Evolutionary conservation across 1,284 basidiomycete genomes (phyloP).

Genomic region (Marasmius tenuissimus): DNA sequence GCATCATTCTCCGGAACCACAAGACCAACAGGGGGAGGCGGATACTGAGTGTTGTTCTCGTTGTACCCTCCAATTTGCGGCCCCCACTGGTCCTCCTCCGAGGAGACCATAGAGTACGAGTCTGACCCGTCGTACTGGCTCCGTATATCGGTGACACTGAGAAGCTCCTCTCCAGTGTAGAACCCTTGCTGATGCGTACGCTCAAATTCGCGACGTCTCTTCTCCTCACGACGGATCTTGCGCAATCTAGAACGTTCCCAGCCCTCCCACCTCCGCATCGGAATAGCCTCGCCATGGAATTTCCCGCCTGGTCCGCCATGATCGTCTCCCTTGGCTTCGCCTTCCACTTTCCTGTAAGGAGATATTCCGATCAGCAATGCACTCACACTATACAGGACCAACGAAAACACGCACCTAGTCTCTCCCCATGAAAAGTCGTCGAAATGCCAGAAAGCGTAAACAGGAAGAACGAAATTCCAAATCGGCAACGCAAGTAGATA

Average conservation of each 20-base stretch:
- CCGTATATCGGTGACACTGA: slow-evolving; percentile 53
- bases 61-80: slow-evolving; percentile 86
- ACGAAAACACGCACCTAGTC: slow-evolving; percentile 66
- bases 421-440: slow-evolving; percentile 99
- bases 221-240: slow-evolving; percentile 89
- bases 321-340: slow-evolving; percentile 76
- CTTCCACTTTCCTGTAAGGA: slow-evolving; percentile 83
- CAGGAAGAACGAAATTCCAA: slow-evolving; percentile 93
- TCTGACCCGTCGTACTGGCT: slow-evolving; percentile 75
- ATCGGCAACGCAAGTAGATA: slow-evolving; percentile 91
- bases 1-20: slow-evolving; percentile 41
- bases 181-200: slow-evolving; percentile 70
- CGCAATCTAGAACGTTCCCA: slow-evolving; percentile 98
- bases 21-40: slow-evolving; percentile 81
- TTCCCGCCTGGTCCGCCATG: slow-evolving; percentile 72
- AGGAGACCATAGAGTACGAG: slow-evolving; percentile 76
- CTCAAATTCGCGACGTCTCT: slow-evolving; percentile 79
- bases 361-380: slow-evolving; percentile 7
- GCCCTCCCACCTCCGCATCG: slow-evolving; percentile 96
- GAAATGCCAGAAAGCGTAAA: slow-evolving; percentile 99
- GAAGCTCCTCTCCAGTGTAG: slow-evolving; percentile 58
- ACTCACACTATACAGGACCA: neutral
- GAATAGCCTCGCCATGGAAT: slow-evolving; percentile 65
- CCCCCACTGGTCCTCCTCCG: slow-evolving; percentile 95
- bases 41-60: slow-evolving; percentile 76